These are phyloP conservation scores for Fistulina hepatica DNA, from an alignment of 1,284 basidiomycete species.

Conservation along the genomic window DNA sequence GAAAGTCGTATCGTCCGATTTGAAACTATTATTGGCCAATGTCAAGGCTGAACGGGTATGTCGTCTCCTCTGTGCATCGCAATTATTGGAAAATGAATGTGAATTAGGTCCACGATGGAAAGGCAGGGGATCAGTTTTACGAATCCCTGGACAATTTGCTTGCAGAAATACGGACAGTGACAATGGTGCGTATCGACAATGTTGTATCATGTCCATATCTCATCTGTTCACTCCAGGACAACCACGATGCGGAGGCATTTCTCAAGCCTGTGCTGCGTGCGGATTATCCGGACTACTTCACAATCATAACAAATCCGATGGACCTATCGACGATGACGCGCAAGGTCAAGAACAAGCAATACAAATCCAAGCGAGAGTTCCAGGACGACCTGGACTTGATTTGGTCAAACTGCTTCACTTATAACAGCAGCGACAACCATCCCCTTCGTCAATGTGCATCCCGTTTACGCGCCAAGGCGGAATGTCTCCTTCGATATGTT, in stretches of 20 bases:
- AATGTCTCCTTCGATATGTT: constrained; percentile 77
- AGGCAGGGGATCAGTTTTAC: constrained; percentile 81
- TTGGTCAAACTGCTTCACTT: constrained; percentile 91
- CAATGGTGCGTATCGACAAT: constrained; percentile 45
- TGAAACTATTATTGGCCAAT: constrained; percentile 58
- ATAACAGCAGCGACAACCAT: constrained; percentile 84
- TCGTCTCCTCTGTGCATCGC: constrained; percentile 15
- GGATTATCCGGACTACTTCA: constrained; percentile 82
- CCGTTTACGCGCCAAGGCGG: constrained; percentile 70
- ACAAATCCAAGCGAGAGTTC: constrained; percentile 93
- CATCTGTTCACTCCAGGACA: constrained; percentile 43
- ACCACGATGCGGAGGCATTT: constrained; percentile 83
- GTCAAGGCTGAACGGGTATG: constrained; percentile 70
- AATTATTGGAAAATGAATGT: constrained; percentile 19
- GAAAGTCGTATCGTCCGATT: constrained; percentile 42
- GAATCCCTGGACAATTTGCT: constrained; percentile 84
- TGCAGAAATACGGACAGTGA: constrained; percentile 69
- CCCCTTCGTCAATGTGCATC: constrained; percentile 72
- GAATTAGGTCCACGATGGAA: constrained; percentile 54
- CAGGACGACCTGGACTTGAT: constrained; percentile 90
- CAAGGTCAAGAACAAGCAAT: constrained; percentile 84
- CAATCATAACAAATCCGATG: constrained; percentile 88
- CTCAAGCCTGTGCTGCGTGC: constrained; percentile 79
- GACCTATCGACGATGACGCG: constrained; percentile 87
- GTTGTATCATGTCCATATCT: constrained; percentile 13